Percentiles rank a stretch among this genome's conserved stretches.
Evolutionary conservation across 345 rosid species (phyloP).

Genomic region (Bruguiera sexangula): DNA sequence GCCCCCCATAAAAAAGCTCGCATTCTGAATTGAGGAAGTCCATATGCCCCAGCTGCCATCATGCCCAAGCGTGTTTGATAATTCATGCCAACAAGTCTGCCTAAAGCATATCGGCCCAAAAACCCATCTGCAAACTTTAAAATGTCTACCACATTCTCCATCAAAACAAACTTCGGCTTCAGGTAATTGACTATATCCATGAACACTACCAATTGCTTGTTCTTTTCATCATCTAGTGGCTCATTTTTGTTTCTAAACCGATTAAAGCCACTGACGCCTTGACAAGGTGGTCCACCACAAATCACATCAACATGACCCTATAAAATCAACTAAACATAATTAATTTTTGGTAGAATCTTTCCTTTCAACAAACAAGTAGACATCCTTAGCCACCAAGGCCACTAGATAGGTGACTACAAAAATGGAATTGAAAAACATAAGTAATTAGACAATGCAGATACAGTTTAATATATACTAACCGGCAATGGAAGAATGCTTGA

Average conservation of each 20-base stretch:
- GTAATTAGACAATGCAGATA: background rate
- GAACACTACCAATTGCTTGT: conserved; percentile 54
- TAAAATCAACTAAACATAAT: background rate
- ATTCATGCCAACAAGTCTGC: conserved; percentile 57
- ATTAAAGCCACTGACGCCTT: conserved; percentile 80
- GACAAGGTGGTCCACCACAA: conserved; percentile 90
- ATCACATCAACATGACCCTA: conserved; percentile 70
- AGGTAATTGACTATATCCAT: conserved; percentile 67
- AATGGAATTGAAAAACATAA: background rate
- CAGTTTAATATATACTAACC: conserved; percentile 29
- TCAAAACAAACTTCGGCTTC: conserved; percentile 61
- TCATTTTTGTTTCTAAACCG: conserved; percentile 45
- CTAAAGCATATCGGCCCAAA: conserved; percentile 67
- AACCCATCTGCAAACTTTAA: conserved; percentile 52
- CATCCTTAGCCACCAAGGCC: too few species aligned
- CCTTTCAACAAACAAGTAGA: too few species aligned
- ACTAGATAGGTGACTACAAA: background rate
- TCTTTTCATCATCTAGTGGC: conserved; percentile 61
- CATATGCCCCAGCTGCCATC: conserved; percentile 89
- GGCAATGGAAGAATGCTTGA: conserved; percentile 57
- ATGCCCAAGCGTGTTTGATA: conserved; percentile 72
- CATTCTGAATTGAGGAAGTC: conserved; percentile 79
- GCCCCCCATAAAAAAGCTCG: conserved; percentile 87
- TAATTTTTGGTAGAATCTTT: too few species aligned
- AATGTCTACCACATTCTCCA: conserved; percentile 84